Conservation (phyloP, 192 early-diverging fungal species). For the Mortierella antarctica region DNA sequence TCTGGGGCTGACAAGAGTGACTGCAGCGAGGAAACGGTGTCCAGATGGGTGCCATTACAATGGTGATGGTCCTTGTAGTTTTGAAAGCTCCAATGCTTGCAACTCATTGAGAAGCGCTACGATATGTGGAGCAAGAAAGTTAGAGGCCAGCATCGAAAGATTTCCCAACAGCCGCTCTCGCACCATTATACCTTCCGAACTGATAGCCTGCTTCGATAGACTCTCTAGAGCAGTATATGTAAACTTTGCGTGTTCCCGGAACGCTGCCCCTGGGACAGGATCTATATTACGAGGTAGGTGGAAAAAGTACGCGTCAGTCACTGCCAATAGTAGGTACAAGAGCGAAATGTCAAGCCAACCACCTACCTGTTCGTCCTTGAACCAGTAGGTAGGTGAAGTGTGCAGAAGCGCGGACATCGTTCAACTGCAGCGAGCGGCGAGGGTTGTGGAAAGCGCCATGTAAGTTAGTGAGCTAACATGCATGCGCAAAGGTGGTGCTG, state of each 20-base stretch:
- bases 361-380: constrained; percentile 42
- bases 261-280: constrained; percentile 18
- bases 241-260: constrained; percentile 42
- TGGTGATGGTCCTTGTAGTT: constrained; percentile 46
- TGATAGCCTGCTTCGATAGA: constrained; percentile 30
- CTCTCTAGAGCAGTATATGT: constrained; percentile 40
- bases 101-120: constrained; percentile 34
- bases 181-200: constrained; percentile 24
- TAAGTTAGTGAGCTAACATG: too few relatives aligned
- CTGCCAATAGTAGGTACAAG: neutral
- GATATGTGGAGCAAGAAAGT: neutral
- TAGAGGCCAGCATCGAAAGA: neutral
- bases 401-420: constrained; percentile 46
- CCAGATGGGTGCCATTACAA: constrained; percentile 9
- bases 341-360: neutral
- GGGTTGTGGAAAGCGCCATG: too few relatives aligned
- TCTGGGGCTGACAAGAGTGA: neutral
- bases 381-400: constrained; percentile 43
- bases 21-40: neutral
- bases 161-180: neutral
- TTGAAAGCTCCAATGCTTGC: constrained; percentile 35
- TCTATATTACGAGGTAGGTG: constrained; percentile 7
- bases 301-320: neutral
- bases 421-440: neutral
- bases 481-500: too few relatives aligned